Conservation (phyloP, 495 filamentous ascomycete species). For the Penicillium longicatenatum region DNA sequence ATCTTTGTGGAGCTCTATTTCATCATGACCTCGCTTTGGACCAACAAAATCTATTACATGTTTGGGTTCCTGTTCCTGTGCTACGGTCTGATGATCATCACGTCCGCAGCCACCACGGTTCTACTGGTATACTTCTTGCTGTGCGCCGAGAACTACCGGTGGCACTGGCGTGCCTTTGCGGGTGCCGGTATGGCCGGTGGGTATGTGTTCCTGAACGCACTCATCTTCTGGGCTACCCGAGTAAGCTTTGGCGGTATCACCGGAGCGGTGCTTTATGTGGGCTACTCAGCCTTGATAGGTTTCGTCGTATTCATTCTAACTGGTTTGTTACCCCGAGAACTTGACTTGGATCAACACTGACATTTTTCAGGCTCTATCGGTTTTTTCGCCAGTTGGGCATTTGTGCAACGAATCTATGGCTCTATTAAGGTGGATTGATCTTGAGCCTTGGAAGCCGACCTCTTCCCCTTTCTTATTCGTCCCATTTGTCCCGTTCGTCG, state of each 20-base stretch:
- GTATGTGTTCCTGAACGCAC: conserved; percentile 86
- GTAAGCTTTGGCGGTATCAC: conserved; percentile 82
- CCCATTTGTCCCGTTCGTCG: background rate
- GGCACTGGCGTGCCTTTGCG: conserved; percentile 94
- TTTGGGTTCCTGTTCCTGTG: conserved; percentile 98
- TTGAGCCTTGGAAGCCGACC: too few relatives aligned
- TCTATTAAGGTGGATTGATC: conserved; percentile 94
- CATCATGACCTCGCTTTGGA: conserved; percentile 98
- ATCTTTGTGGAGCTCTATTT: conserved; percentile 98
- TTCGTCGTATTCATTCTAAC: conserved; percentile 92
- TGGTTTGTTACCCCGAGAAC: conserved; percentile 57
- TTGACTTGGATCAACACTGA: conserved; percentile 15
- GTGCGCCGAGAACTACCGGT: conserved; percentile 95
- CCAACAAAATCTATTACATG: conserved; percentile 99
- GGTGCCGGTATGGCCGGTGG: conserved; percentile 83
- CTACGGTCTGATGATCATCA: conserved; percentile 97
- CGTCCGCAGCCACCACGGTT: conserved; percentile 86
- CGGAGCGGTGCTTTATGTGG: conserved; percentile 87
- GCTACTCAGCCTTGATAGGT: conserved; percentile 86
- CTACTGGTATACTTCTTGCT: conserved; percentile 93
- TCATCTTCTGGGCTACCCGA: conserved; percentile 86
- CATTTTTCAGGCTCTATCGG: conserved; percentile 76
- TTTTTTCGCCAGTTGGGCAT: conserved; percentile 91
- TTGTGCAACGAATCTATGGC: conserved; percentile 88
- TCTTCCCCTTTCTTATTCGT: background rate